A percentile compares a stretch with the other conserved stretches of the same genome.
Conservation (phyloP, 1,139 yeast genomes). For the Candida buenavistaensis region DNA sequence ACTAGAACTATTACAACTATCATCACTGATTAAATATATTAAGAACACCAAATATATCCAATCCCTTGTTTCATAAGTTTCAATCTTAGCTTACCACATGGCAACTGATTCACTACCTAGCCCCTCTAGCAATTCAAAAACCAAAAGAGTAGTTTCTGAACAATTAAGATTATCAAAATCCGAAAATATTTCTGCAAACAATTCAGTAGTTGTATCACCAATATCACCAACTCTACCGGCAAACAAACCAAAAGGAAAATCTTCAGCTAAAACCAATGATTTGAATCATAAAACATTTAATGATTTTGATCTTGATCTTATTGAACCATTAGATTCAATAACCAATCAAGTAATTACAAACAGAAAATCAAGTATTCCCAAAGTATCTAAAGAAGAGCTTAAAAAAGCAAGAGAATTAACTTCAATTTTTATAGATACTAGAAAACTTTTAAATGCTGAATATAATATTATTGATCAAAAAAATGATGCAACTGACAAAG, state of each 20-base stretch:
- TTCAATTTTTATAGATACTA: conserved; percentile 41
- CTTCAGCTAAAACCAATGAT: conserved; percentile 18
- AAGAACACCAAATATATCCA: too few relatives aligned
- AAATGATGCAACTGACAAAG: conserved; percentile 1
- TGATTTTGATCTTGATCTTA: background rate
- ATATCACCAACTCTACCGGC: conserved; percentile 1
- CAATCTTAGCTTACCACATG: too few relatives aligned
- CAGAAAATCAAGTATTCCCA: too few relatives aligned
- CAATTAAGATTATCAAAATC: conserved; percentile 9
- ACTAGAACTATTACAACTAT: too few relatives aligned
- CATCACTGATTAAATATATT: too few relatives aligned
- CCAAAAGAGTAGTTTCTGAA: conserved; percentile 5
- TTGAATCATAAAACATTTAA: conserved; percentile 49
- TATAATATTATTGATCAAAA: conserved; percentile 37
- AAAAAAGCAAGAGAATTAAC: conserved; percentile 47
- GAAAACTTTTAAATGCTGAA: conserved; percentile 42
- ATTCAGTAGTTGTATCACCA: background rate
- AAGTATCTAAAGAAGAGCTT: conserved; percentile 17
- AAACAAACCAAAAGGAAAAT: conserved; percentile 26
- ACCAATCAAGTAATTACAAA: background rate
- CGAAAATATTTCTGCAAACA: conserved; percentile 2
- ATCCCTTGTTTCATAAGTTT: too few relatives aligned
- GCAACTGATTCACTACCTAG: background rate
- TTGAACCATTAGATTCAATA: conserved; percentile 1
- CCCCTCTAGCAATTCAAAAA: conserved; percentile 2